Percentiles rank a stretch among this genome's conserved stretches.
Evolutionary conservation across 1,139 yeast species (phyloP).

Genomic region (Yamadazyma aaseri): DNA sequence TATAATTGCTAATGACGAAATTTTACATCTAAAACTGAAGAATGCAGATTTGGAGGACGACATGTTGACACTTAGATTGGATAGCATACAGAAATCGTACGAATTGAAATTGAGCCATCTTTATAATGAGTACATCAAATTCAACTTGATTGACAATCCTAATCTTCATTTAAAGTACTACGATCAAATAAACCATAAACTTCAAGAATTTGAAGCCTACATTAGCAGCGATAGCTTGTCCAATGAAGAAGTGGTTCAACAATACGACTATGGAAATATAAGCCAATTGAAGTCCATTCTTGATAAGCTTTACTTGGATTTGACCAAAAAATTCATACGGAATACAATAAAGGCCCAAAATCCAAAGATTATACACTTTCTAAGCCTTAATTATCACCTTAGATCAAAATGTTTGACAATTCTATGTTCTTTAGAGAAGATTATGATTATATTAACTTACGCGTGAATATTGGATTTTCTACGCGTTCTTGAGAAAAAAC

Average conservation of each 20-base stretch:
- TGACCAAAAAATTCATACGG: slow-evolving; percentile 11
- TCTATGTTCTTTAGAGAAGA: slow-evolving; percentile 9
- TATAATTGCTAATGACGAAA: background rate
- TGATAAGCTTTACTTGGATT: slow-evolving; percentile 11
- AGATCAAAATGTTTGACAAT: slow-evolving; percentile 7
- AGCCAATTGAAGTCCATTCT: slow-evolving; percentile 13
- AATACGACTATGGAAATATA: slow-evolving; percentile 12
- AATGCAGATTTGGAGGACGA: slow-evolving; percentile 5
- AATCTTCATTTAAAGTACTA: slow-evolving; percentile 10
- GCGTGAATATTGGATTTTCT: no score
- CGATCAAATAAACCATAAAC: slow-evolving; percentile 10
- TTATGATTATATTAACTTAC: slow-evolving; percentile 12
- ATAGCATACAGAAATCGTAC: slow-evolving; percentile 11
- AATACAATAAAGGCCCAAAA: slow-evolving; percentile 7
- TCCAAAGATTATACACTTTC: slow-evolving; percentile 6
- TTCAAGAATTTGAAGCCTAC: slow-evolving; percentile 12
- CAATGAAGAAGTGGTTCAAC: slow-evolving; percentile 4
- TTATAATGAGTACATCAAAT: slow-evolving; percentile 10
- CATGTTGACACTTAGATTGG: slow-evolving; percentile 9
- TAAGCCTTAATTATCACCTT: slow-evolving; percentile 11
- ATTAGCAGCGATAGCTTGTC: slow-evolving; percentile 2
- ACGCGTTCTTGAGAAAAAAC: slow-evolving; percentile 3
- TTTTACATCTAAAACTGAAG: slow-evolving; percentile 1
- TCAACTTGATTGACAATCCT: slow-evolving; percentile 10
- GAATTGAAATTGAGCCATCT: slow-evolving; percentile 10